Evolutionary conservation across 495 filamentous ascomycete genomes (phyloP), one percentile per base, ranked within the genome.

Genomic region (Penicillium desertorum): DNA sequence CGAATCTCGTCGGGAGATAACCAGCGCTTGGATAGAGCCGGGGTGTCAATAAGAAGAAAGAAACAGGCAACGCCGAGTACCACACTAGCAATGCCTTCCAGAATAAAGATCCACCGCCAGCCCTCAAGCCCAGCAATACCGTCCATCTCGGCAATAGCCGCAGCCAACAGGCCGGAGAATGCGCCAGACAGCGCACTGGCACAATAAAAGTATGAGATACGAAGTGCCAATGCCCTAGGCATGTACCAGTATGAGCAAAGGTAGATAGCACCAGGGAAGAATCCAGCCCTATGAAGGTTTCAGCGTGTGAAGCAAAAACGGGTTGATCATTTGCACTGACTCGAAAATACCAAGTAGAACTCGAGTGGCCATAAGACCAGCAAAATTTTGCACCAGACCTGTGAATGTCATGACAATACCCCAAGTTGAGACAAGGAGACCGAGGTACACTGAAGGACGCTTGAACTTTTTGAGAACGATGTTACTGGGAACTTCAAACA

Each of bases 101-200:
- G 74, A 25, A 87, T 81, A 63, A 87, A 86, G 44, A 91, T 89
- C 88, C 88, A 90, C 12, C 83, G 76, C 88, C 88, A 90, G 11
- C 87, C 87, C 41, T 78, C 74, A n/a, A 84, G 64, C 0, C 82
- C 81, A 1, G 71, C 83, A 4, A 84, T 61, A 4, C 86, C 87
- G 23, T 86, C 72, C 83, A 90, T 87, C 53, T 87, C 56, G n/a
- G 82, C 80, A 42, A 89, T 85, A 0, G 71, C 86, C 50, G 78
- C 87, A 5, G 88, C 88, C 0, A 91, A 67, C 10, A 91, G 73
- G 12, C 86, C 84, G 3, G 81, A 84, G 56, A 91, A 89, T 0
- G 85, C 87, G 22, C 85, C 85, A 4, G 86, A 83, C n/a, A 72
- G 52, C 0, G 88, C 67, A 45, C 79, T 82, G 1, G 85, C 85